phyloP scores from a whole-genome alignment of 2,329 filamentous ascomycete genomes.

The Penicillium sp. region DNA sequence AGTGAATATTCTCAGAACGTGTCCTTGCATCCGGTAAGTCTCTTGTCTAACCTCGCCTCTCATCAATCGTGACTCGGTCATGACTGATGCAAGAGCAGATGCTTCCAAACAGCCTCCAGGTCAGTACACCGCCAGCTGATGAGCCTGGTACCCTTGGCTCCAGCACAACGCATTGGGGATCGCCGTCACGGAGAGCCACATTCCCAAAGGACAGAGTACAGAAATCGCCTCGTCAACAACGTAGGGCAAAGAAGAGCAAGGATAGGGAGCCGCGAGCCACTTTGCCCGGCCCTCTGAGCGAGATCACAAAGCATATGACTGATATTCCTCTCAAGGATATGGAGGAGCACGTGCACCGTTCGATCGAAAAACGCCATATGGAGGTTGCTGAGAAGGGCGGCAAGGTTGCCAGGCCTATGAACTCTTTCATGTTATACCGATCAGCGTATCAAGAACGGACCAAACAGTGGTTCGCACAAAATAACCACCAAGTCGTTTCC shows the following conservation, averaged over 20 bases:
- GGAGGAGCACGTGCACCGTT: slow-evolving; percentile 75
- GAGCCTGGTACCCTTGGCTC: slow-evolving; percentile 23
- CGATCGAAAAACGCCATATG: slow-evolving; percentile 65
- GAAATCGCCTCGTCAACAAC: slow-evolving; percentile 21
- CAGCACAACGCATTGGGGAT: slow-evolving; percentile 24
- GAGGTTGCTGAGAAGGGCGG: slow-evolving; percentile 75
- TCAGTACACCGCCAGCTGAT: slow-evolving; percentile 33
- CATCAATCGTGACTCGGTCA: not conserved
- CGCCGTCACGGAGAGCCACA: slow-evolving; percentile 23
- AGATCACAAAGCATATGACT: slow-evolving; percentile 39
- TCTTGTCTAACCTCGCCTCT: not conserved
- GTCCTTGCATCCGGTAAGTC: slow-evolving; percentile 31
- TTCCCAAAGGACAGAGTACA: slow-evolving; percentile 19
- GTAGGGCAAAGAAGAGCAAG: slow-evolving; percentile 18
- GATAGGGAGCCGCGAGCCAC: slow-evolving; percentile 12
- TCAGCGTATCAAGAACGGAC: slow-evolving; percentile 88
- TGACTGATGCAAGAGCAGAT: slow-evolving; percentile 20
- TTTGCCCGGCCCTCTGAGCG: slow-evolving; percentile 32
- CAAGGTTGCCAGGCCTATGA: slow-evolving; percentile 91
- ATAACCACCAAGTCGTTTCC: slow-evolving; percentile 94
- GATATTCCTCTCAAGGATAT: slow-evolving; percentile 75
- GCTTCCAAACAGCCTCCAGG: slow-evolving; percentile 23
- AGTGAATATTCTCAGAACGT: slow-evolving; percentile 24
- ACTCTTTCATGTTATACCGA: slow-evolving; percentile 97
- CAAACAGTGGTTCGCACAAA: slow-evolving; percentile 78